Base-by-base conservation (phyloP, 495 filamentous ascomycete species). In the Talaromyces proteolyticus region DNA sequence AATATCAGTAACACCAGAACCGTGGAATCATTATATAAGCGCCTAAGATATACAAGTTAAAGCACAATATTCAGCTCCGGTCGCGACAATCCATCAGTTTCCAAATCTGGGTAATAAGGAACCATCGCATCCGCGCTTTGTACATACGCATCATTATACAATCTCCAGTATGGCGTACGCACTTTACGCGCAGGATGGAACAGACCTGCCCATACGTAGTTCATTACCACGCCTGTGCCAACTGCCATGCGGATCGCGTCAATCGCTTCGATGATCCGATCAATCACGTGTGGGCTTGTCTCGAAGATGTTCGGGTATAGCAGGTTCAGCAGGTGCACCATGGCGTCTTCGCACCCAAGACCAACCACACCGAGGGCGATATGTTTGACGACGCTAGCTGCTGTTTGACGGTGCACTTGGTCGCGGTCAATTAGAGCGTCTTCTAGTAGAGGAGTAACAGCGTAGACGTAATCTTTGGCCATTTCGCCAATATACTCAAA, bases 401-500 rank as follows among this genome's bases (percentile, higher is more conserved):
- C 93, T 1, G 94, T 97, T 63, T 99, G 94, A 16, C 94, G 85
- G 69, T 99, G 94, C 5, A 99, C 94, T 69, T 99, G 94, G 65
- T 99, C 94, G 41, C 94, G 84, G 67, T 99, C 94, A 68, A 95
- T 94, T 47, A 99, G 84, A 3, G 94, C 94, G 62, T 99, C 94
- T 64, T 97, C 93, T 6, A 99, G 85, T 14, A 99, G 74, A n/a
- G 94, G 93, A 14, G 90, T 96, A 24, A 97, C 88, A 8, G 94
- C 94, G 63, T 97, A 99, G 67, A 97, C 91, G 66, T 99, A 99
- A 65, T 99, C 94, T 68, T 96, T 97, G 52, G 89, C 91, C 94
- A 99, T 96, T 68, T 99, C 93, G 45, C 93, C 93, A 62, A 98
- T 98, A 69, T 98, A 98, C 57, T 98, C 93, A 62, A 97, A 97